A percentile compares a stretch with the other conserved stretches of the same genome.
Conservation (phyloP, 2,329 filamentous ascomycete species). For the Aureobasidium lini region DNA sequence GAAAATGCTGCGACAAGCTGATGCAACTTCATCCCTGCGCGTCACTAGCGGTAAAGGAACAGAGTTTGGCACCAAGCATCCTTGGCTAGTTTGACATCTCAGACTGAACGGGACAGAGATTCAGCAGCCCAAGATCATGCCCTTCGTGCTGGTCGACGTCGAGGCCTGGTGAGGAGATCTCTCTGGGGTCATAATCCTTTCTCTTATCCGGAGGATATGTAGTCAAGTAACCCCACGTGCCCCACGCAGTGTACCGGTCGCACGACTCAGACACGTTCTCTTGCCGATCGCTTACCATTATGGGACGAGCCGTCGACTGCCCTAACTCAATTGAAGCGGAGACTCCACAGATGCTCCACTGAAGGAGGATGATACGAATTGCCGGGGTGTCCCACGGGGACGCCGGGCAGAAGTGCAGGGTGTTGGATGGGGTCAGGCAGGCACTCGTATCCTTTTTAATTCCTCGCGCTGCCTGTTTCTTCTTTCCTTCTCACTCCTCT, state of each 20-base stretch:
- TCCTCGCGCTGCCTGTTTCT: background rate
- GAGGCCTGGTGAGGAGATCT: background rate
- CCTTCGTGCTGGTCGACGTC: background rate
- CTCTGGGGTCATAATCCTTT: background rate
- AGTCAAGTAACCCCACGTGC: background rate
- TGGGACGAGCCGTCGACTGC: background rate
- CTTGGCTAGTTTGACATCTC: background rate
- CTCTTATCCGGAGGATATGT: background rate
- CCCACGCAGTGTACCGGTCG: too few species aligned
- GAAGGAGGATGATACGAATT: background rate
- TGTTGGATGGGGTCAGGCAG: background rate
- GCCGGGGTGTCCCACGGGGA: background rate
- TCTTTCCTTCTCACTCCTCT: background rate
- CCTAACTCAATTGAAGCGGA: too few species aligned
- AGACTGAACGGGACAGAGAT: background rate
- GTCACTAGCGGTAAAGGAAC: background rate
- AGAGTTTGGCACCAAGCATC: background rate
- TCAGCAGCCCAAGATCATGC: background rate
- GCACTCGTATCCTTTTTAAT: background rate
- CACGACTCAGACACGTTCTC: background rate
- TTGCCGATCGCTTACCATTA: background rate
- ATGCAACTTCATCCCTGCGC: background rate
- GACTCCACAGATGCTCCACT: slow-evolving; percentile 1
- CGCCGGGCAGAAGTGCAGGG: background rate
- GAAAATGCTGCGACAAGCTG: background rate